Evolutionary conservation across 257 asterid genomes (phyloP).

Genomic region (Ocimum tenuiflorum): DNA sequence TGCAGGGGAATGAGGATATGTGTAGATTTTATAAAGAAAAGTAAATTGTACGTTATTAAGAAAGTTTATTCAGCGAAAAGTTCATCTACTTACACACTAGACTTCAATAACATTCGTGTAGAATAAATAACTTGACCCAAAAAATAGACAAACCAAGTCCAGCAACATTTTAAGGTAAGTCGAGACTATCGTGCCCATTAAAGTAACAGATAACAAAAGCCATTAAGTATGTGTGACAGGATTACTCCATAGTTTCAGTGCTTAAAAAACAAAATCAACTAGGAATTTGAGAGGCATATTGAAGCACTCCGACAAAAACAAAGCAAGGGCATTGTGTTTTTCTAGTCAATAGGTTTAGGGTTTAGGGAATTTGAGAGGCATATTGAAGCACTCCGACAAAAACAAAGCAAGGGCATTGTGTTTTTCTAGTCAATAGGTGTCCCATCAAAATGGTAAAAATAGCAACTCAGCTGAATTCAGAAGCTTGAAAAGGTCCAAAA

Average conservation of each 20-base stretch:
- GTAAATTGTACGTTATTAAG: neutral
- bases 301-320: neutral
- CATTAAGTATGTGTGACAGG: neutral
- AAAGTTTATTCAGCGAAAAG: neutral
- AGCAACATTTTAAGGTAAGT: neutral
- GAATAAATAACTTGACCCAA: neutral
- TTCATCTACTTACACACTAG: neutral
- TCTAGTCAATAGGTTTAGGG: neutral
- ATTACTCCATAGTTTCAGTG: neutral
- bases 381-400: neutral
- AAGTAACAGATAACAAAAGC: neutral
- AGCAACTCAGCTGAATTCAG: constrained; percentile 3
- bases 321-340: neutral
- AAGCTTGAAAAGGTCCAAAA: constrained; percentile 7
- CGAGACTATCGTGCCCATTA: neutral
- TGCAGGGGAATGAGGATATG: neutral
- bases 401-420: neutral
- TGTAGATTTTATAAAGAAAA: neutral
- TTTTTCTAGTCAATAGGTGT: neutral
- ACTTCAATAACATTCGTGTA: neutral
- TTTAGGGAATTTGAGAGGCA: no score
- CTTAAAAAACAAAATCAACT: neutral
- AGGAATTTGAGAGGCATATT: neutral
- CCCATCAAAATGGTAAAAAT: neutral
- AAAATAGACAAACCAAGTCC: neutral